Percentiles rank a stretch among this genome's conserved stretches.
These are phyloP conservation scores for Penicillium crustosum DNA, from an alignment of 2,329 filamentous ascomycete genomes.

Conservation along the genomic window DNA sequence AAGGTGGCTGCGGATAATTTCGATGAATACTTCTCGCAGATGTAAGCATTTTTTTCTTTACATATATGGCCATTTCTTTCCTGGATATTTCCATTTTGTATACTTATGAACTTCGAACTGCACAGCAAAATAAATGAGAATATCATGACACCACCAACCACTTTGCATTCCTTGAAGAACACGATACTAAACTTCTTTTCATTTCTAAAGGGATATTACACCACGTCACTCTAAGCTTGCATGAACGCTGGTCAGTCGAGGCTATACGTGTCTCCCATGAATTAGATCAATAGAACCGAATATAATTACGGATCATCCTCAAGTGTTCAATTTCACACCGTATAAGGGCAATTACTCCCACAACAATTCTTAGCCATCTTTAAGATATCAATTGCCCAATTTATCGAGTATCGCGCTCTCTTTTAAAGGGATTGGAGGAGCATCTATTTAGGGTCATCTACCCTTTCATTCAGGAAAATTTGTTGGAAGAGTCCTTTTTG, in stretches of 20 bases:
- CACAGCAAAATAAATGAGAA: neutral
- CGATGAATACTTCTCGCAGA: constrained; percentile 45
- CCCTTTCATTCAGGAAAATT: no score
- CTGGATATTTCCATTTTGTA: neutral
- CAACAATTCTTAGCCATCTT: no score
- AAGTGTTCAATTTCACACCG: no score
- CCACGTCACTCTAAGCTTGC: neutral
- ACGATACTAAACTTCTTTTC: neutral
- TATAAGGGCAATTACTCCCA: no score
- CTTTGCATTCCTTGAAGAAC: neutral
- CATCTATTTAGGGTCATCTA: no score
- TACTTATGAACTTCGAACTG: neutral
- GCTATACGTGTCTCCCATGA: neutral
- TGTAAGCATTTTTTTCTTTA: constrained; percentile 17
- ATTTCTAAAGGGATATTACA: neutral
- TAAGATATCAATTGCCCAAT: no score
- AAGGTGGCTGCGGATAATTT: constrained; percentile 56
- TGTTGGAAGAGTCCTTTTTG: no score
- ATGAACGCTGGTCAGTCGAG: neutral
- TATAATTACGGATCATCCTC: no score
- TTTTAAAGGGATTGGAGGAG: no score
- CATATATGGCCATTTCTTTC: neutral
- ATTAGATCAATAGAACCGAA: no score
- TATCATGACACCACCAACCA: neutral
- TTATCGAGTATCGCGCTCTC: no score